Percentiles rank a stretch among this genome's conserved stretches.
Conservation (phyloP, 2,329 filamentous ascomycete genomes). For the Aureobasidium musti region DNA sequence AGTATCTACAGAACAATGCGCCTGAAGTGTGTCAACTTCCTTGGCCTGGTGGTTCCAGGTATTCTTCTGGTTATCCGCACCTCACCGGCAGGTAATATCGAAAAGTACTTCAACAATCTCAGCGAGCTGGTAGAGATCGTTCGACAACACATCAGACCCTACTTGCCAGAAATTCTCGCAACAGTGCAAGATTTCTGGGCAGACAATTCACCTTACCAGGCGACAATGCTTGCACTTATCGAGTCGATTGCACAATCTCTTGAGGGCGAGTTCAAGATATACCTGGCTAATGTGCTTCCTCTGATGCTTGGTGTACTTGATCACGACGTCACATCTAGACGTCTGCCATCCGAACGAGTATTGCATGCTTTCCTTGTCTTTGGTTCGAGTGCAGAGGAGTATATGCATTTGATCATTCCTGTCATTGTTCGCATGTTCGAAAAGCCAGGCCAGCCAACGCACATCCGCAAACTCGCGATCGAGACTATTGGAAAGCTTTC, state of each 20-base stretch:
- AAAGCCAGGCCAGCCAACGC: slow-evolving; percentile 75
- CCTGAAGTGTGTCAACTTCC: slow-evolving; percentile 91
- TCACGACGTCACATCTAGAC: slow-evolving; percentile 72
- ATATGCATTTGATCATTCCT: slow-evolving; percentile 98
- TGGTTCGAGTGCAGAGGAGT: slow-evolving; percentile 92
- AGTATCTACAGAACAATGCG: slow-evolving; percentile 97
- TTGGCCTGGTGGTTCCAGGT: slow-evolving; percentile 90
- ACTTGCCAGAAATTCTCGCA: slow-evolving; percentile 80
- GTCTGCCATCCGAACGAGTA: slow-evolving; percentile 84
- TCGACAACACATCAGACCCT: slow-evolving; percentile 91
- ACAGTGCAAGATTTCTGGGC: slow-evolving; percentile 92
- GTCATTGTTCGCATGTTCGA: slow-evolving; percentile 95
- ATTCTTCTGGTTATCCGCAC: slow-evolving; percentile 87
- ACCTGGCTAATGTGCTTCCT: slow-evolving; percentile 83
- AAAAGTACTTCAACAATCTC: slow-evolving; percentile 97
- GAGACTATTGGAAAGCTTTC: slow-evolving; percentile 94
- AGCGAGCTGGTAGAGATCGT: slow-evolving; percentile 93
- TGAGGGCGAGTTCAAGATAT: slow-evolving; percentile 97
- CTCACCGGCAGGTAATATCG: slow-evolving; percentile 73
- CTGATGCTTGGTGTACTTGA: slow-evolving; percentile 94
- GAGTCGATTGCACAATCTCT: slow-evolving; percentile 92
- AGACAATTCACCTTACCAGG: slow-evolving; percentile 74
- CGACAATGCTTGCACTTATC: slow-evolving; percentile 86
- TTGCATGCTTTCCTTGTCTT: slow-evolving; percentile 95
- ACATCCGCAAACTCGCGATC: slow-evolving; percentile 83